Evolutionary conservation across 2,329 filamentous ascomycete genomes (phyloP).

Genomic region (Aureobasidium pullulans): DNA sequence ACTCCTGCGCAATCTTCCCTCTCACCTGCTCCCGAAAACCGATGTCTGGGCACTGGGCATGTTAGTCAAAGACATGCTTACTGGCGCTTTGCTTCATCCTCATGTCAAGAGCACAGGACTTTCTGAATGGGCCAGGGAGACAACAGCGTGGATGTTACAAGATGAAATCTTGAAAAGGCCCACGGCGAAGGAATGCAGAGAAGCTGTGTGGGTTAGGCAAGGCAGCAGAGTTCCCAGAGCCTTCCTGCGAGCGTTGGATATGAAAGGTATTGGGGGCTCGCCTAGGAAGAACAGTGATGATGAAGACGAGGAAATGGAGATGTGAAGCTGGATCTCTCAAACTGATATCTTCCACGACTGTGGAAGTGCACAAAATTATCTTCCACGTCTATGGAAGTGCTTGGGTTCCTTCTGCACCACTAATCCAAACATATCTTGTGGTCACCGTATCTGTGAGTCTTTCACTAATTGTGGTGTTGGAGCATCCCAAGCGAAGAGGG

Average conservation of each 20-base stretch:
- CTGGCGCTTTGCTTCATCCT: not conserved
- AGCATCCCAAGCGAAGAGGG: no score
- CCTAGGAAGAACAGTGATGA: not conserved
- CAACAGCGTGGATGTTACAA: not conserved
- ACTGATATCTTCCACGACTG: no score
- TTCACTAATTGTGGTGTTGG: no score
- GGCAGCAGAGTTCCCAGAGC: not conserved
- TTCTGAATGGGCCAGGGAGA: not conserved
- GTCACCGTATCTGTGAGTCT: no score
- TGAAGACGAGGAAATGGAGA: not conserved
- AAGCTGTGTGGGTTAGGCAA: not conserved
- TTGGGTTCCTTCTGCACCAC: no score
- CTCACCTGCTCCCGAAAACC: not conserved
- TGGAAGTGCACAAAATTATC: no score
- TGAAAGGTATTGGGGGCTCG: not conserved
- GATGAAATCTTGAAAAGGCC: not conserved
- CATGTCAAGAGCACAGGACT: not conserved
- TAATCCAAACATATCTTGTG: no score
- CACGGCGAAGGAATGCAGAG: not conserved
- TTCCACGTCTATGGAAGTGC: no score
- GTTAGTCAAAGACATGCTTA: not conserved
- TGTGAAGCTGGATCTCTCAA: not conserved
- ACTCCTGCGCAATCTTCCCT: not conserved
- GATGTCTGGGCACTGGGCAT: not conserved
- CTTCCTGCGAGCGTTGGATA: not conserved